Conservation (phyloP, 1,139 yeast species). For the Yamadazyma songkhlaensis region DNA sequence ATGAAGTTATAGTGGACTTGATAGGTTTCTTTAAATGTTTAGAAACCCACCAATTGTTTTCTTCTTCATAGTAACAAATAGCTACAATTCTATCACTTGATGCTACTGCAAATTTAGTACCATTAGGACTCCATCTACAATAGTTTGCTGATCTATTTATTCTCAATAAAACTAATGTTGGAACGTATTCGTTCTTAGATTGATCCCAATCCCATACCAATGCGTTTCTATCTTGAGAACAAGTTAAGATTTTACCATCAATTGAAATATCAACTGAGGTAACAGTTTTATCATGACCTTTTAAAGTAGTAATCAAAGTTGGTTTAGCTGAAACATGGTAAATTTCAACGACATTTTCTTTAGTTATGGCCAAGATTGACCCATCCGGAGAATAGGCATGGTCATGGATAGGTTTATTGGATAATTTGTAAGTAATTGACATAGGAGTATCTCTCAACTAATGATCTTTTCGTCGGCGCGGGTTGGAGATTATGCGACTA, state of each 20-base stretch:
- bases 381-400: slow-evolving; percentile 80
- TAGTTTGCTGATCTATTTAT: slow-evolving; percentile 93
- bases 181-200: slow-evolving; percentile 56
- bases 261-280: slow-evolving; percentile 91
- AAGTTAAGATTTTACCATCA: slow-evolving; percentile 79
- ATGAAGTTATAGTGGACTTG: slow-evolving; percentile 78
- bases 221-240: slow-evolving; percentile 98
- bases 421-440: slow-evolving; percentile 56
- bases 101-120: slow-evolving; percentile 93
- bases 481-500: too few relatives aligned
- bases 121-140: slow-evolving; percentile 92
- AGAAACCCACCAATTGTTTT: slow-evolving; percentile 99
- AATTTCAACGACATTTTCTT: slow-evolving; percentile 71
- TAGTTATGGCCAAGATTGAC: slow-evolving; percentile 74
- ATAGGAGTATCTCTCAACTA: slow-evolving; percentile 10
- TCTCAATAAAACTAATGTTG: slow-evolving; percentile 88
- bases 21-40: slow-evolving; percentile 94
- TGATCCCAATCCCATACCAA: slow-evolving; percentile 83
- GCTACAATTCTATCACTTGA: slow-evolving; percentile 94
- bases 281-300: slow-evolving; percentile 90
- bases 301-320: slow-evolving; percentile 56
- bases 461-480: too few relatives aligned
- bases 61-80: slow-evolving; percentile 91
- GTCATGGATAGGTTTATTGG: slow-evolving; percentile 85
- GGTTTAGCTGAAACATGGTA: slow-evolving; percentile 53